Conservation (phyloP, 495 filamentous ascomycete species). For the Aspergillus olivimuriae region DNA sequence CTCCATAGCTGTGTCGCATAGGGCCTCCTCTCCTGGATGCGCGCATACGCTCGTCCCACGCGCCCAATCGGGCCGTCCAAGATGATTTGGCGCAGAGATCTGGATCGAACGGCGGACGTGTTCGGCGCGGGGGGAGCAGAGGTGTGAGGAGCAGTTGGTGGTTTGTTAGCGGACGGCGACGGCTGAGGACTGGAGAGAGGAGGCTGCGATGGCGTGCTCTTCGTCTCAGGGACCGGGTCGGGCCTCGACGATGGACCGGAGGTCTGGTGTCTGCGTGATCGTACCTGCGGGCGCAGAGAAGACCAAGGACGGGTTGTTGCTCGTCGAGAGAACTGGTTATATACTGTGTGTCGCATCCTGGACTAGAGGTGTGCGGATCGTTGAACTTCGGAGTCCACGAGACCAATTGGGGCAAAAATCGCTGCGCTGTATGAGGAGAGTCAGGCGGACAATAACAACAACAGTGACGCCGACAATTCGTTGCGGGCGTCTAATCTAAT, state of each 20-base stretch:
- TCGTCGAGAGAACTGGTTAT: constrained; percentile 11
- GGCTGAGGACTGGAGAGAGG: not conserved
- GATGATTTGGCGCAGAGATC: constrained; percentile 54
- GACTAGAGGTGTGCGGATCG: not conserved
- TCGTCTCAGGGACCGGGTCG: constrained; percentile 3
- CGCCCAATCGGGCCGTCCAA: constrained; percentile 42
- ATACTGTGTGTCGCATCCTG: constrained; percentile 13
- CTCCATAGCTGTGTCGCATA: constrained; percentile 72
- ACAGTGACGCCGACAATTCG: no score
- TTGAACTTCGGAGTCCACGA: not conserved
- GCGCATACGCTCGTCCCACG: constrained; percentile 51
- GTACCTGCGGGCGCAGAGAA: constrained; percentile 16
- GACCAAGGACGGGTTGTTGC: constrained; percentile 15
- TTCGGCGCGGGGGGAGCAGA: constrained; percentile 22
- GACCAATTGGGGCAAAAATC: not conserved
- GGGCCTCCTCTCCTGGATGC: constrained; percentile 62
- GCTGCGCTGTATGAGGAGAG: not conserved
- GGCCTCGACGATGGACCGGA: constrained; percentile 7
- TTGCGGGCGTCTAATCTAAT: not conserved
- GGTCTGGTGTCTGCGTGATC: constrained; percentile 25
- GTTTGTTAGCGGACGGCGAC: not conserved
- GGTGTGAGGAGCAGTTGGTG: not conserved
- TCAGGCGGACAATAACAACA: no score
- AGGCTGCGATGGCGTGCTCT: constrained; percentile 2
- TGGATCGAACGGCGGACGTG: constrained; percentile 35